Evolutionary conservation across 768 basidiomycete species (phyloP).

Genomic region (Termitomyces sp.): DNA sequence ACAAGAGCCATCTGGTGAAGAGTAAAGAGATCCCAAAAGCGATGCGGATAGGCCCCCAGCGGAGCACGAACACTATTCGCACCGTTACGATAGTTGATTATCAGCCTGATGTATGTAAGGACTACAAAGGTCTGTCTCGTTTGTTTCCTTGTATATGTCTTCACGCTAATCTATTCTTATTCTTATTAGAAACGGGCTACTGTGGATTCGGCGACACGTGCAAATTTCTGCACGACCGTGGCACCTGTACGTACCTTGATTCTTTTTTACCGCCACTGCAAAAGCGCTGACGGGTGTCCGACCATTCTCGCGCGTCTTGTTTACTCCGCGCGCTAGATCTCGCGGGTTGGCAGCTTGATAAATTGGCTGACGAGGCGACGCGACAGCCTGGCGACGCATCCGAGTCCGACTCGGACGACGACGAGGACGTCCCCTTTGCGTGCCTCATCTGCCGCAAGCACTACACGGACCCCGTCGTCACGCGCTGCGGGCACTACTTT

Average conservation of each 20-base stretch:
- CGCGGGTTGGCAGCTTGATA: constrained; percentile 98
- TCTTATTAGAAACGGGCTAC: constrained; percentile 88
- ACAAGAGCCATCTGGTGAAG: constrained; percentile 77
- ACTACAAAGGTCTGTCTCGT: constrained; percentile 82
- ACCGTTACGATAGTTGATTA: constrained; percentile 96
- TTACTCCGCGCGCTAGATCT: constrained; percentile 50
- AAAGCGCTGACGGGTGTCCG: constrained; percentile 3
- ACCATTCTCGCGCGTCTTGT: constrained; percentile 3
- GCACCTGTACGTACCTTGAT: constrained; percentile 64
- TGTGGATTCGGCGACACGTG: constrained; percentile 99
- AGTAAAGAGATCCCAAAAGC: constrained; percentile 81
- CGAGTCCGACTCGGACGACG: constrained; percentile 66
- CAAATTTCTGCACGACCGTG: constrained; percentile 98
- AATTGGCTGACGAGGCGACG: constrained; percentile 74
- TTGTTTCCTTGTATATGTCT: not conserved
- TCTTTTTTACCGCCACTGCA: constrained; percentile 4
- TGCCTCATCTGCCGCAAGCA: constrained; percentile 94
- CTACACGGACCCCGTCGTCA: constrained; percentile 93
- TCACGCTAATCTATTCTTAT: constrained; percentile 8
- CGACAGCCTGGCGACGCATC: constrained; percentile 58
- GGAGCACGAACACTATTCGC: constrained; percentile 76
- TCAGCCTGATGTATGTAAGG: constrained; percentile 99
- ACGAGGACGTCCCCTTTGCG: constrained; percentile 95
- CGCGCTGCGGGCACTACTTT: constrained; percentile 96
- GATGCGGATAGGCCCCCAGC: constrained; percentile 81